Base-by-base conservation (phyloP, 1,284 basidiomycete genomes). In the Ceratobasidium sp. region DNA sequence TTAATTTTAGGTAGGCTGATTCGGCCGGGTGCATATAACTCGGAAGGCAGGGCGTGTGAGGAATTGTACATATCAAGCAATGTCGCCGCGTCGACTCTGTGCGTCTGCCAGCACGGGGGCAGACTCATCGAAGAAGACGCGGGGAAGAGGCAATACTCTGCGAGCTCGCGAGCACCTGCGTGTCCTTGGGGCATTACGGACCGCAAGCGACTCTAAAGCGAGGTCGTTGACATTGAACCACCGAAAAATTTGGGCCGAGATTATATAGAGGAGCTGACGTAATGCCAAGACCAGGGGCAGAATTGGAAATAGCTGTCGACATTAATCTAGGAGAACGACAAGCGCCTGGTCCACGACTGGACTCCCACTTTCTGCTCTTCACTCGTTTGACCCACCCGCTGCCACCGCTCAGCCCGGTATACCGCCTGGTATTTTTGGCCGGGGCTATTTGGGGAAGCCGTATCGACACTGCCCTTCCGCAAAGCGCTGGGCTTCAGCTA, bases 141-240 rank as follows among this genome's bases (percentile, higher is more conserved):
- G 68, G 46, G 39, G 24, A 49, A 14, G 11, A 43, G 59, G n/a
- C 59, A 43, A 63, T 71, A 16, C 27, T 71, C 68, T 71, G 68
- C 68, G 68, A 49, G 37, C 24, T 61, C 68, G 68, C 53, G 53
- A 71, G 68, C 68, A 56, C 68, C 53, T 59, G 68, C 56, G 19
- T 59, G 56, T 51, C 56, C 68, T 61, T 59, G 29, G 37, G 2
- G 31, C n/a, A n/a, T 46, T 29, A 24, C 68, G 43, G 56, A 61
- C 68, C 29, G 56, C 68, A 71, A 71, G 68, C 68, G 68, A 71
- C 68, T 71, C 68, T 71, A 71, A 71, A 58, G 53, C 68, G 68
- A 71, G 68, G 68, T 56, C 68, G 68, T 58, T 39, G 68, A 71
- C 68, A 71, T 71, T 71, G 54, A 56, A 13, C 39, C 1, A 16